These are phyloP conservation scores for Aphanoascus verrucosus DNA, from an alignment of 2,329 filamentous ascomycete species.

Conservation along the genomic window DNA sequence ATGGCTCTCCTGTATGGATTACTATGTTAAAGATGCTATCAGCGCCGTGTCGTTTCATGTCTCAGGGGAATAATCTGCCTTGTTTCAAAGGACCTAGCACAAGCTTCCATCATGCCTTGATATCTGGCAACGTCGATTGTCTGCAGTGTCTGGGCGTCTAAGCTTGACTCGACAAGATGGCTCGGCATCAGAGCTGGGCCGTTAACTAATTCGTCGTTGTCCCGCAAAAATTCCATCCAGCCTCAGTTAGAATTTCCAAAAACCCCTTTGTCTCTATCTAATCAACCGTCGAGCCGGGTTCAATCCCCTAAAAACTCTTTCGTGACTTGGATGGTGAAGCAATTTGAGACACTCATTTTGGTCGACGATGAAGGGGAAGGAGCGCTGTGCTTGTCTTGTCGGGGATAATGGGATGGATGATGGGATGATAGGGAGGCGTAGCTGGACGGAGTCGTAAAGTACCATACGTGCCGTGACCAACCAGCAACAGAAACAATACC, in stretches of 20 bases:
- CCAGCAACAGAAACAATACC: not conserved
- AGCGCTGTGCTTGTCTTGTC: not conserved
- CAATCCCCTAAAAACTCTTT: not conserved
- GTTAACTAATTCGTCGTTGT: too few species aligned
- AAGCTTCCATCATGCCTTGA: not conserved
- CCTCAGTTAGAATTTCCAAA: too few species aligned
- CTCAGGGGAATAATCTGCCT: not conserved
- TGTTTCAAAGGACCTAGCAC: not conserved
- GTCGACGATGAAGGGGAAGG: not conserved
- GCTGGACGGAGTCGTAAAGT: not conserved
- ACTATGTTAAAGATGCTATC: too few species aligned
- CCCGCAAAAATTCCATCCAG: too few species aligned
- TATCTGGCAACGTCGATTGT: not conserved
- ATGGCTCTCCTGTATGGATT: too few species aligned
- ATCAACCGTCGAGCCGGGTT: not conserved
- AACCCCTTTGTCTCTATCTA: not conserved
- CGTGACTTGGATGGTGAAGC: not conserved
- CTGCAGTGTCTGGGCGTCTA: not conserved
- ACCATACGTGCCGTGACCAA: not conserved
- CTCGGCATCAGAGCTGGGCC: not conserved
- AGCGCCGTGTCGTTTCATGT: conserved; percentile 4
- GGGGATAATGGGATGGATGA: not conserved
- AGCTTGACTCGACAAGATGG: not conserved
- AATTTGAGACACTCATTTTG: conserved; percentile 3
- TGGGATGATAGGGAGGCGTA: too few species aligned